A percentile compares a stretch with the other conserved stretches of the same genome.
Conservation (phyloP, 306 rosid genomes). For the Begonia masoniana region DNA sequence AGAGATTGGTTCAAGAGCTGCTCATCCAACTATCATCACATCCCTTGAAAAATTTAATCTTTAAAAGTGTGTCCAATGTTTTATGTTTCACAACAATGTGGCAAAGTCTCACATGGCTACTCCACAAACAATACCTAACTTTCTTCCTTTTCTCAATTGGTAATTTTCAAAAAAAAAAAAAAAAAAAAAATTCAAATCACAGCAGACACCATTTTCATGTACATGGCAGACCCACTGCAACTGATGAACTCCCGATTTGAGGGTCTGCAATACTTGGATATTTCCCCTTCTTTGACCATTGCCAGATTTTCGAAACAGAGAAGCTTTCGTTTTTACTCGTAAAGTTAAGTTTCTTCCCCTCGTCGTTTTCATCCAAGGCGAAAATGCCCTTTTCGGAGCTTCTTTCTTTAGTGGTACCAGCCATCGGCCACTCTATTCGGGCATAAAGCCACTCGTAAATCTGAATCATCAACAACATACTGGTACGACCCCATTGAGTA, state of each 20-base stretch:
- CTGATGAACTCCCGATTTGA: slow-evolving; percentile 29
- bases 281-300: slow-evolving; percentile 77
- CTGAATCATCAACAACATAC: slow-evolving; percentile 78
- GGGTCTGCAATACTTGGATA: slow-evolving; percentile 35
- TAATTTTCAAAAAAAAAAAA: not conserved
- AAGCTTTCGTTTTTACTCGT: slow-evolving; percentile 82
- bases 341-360: slow-evolving; percentile 49
- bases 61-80: no score
- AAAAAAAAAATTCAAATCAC: not conserved
- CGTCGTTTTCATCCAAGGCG: slow-evolving; percentile 40
- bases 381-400: slow-evolving; percentile 28
- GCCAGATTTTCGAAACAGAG: slow-evolving; percentile 89
- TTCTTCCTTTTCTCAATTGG: not conserved
- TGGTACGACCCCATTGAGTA: slow-evolving; percentile 91
- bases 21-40: no score
- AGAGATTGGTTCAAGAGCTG: no score
- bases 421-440: slow-evolving; percentile 25
- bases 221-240: slow-evolving; percentile 33
- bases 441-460: slow-evolving; percentile 54
- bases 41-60: no score
- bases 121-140: no score
- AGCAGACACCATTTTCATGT: slow-evolving; percentile 11
- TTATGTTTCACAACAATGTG: no score
- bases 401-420: slow-evolving; percentile 31
- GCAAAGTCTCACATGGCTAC: no score